Base-by-base conservation (phyloP, 2,329 filamentous ascomycete genomes). In the Microascus cirrosus region DNA sequence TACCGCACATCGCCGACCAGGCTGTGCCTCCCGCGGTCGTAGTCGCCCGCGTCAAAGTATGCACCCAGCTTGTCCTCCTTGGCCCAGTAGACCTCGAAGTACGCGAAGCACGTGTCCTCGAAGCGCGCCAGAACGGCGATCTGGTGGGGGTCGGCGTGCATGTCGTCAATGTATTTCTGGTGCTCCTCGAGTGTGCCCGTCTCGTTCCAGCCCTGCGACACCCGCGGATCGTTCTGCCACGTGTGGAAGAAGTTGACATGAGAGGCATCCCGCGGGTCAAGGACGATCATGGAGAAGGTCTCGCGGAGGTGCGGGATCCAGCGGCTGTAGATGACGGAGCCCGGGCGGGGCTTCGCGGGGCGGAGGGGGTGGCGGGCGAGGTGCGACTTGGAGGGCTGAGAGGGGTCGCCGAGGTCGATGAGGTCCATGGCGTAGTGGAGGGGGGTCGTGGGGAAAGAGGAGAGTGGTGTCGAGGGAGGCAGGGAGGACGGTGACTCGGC, bases 171-270 rank as follows among this genome's bases (percentile, higher is more conserved):
- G 69, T 93, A 92, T 64, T 84, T 79, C 60, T 82, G 79, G 69
- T 92, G 89, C 68, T 91, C 79, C 34, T 89, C 87, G 54, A 89
- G 71, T 1, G 86, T 87, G 35, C 88, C 89, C 1, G 85, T 88
- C 73, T 89, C 84, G 66, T 90, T 89, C 89, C 89, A 92, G 3
- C 87, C 87, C 65, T 86, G 81, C 3, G 86, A 86, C 35, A 93
- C 89, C 55, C 89, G 85, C 56, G 88, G 88, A 66, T 92, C 88
- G 66, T 93, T 93, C 71, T 91, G 88, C 89, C 89, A 93, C 59
- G 77, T 77, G 70, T 91, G 84, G 75, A 93, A 92, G 5, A 90
- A 75, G 18, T 75, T 72, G 55, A 92, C 71, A 70, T 93, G 87
- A 64, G 81, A 76, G 1, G 74, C 66, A 65, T 89, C 74, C 35